phyloP scores from a whole-genome alignment of 2,329 filamentous ascomycete genomes.

The Colletotrichum sp. region DNA sequence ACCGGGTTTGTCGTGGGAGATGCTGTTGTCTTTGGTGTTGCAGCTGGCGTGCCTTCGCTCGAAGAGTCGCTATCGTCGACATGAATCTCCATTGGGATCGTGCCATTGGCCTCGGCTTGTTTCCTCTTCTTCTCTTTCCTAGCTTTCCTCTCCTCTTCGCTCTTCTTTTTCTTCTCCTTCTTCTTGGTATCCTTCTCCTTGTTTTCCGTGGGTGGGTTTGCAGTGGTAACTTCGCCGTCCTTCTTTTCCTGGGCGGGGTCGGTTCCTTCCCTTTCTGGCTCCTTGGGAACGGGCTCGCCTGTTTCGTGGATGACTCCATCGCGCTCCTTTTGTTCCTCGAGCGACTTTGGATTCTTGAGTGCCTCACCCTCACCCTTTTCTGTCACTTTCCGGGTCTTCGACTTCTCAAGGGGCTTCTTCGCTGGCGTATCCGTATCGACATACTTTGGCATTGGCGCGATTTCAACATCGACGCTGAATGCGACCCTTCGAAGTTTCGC shows the following conservation, averaged over 20 bases:
- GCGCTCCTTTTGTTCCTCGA: slow-evolving; percentile 62
- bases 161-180: slow-evolving; percentile 95
- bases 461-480: slow-evolving; percentile 97
- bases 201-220: slow-evolving; percentile 27
- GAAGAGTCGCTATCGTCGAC: slow-evolving; percentile 71
- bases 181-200: slow-evolving; percentile 66
- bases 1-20: slow-evolving; percentile 86
- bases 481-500: slow-evolving; percentile 86
- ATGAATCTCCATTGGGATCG: slow-evolving; percentile 82
- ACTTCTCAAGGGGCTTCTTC: slow-evolving; percentile 49
- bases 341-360: slow-evolving; percentile 68
- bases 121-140: slow-evolving; percentile 87
- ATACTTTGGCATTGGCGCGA: slow-evolving; percentile 86
- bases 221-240: slow-evolving; percentile 26
- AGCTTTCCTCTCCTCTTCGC: slow-evolving; percentile 90
- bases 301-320: slow-evolving; percentile 43
- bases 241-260: slow-evolving; percentile 25
- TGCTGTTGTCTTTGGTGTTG: slow-evolving; percentile 58
- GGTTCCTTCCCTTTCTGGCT: slow-evolving; percentile 40
- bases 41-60: slow-evolving; percentile 50
- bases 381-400: slow-evolving; percentile 65
- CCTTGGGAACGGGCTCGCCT: slow-evolving; percentile 43
- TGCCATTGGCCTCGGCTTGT: slow-evolving; percentile 86
- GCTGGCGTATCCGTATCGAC: slow-evolving; percentile 59
- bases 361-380: slow-evolving; percentile 79